A percentile compares a stretch with the other conserved stretches of the same genome.
phyloP scores from a whole-genome alignment of 169 alveolate genomes.

The Plasmodium cynomolgi region DNA sequence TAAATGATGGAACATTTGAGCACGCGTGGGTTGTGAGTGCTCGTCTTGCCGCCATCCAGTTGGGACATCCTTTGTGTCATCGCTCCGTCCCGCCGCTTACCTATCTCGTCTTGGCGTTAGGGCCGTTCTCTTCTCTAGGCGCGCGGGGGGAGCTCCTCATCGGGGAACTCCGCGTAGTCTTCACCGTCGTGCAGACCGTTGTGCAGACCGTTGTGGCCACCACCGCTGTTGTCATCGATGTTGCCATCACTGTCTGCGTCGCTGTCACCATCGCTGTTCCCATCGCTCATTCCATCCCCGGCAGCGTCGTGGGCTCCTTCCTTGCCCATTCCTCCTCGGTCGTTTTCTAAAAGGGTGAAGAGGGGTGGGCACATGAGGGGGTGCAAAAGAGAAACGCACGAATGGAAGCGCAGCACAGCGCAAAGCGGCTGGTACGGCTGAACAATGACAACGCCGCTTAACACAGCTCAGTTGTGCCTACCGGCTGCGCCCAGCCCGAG shows the following conservation, averaged over 20 bases:
- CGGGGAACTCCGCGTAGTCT: not conserved
- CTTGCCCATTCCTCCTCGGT: not conserved
- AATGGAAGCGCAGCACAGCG: not conserved
- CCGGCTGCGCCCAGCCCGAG: not conserved
- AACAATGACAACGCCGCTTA: not conserved
- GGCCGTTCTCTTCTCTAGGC: not conserved
- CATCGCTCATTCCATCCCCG: conserved; percentile 3
- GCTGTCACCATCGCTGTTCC: not conserved
- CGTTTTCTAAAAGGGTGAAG: not conserved
- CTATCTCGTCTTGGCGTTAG: not conserved
- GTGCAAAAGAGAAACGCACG: not conserved
- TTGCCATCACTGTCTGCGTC: not conserved
- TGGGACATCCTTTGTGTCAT: not conserved
- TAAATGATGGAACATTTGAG: not conserved
- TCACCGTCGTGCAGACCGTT: too few species aligned
- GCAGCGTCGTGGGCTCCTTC: not conserved
- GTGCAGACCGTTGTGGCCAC: not conserved
- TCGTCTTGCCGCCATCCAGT: too few species aligned
- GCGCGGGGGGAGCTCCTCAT: not conserved
- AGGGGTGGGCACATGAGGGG: not conserved
- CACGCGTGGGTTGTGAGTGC: not conserved
- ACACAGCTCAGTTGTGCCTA: not conserved
- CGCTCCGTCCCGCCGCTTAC: not conserved
- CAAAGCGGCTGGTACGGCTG: not conserved
- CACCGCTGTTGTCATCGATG: not conserved